Evolutionary conservation across 2,329 filamentous ascomycete species (phyloP), one percentile per base, ranked within the genome.

Genomic region (Fusarium begoniae): DNA sequence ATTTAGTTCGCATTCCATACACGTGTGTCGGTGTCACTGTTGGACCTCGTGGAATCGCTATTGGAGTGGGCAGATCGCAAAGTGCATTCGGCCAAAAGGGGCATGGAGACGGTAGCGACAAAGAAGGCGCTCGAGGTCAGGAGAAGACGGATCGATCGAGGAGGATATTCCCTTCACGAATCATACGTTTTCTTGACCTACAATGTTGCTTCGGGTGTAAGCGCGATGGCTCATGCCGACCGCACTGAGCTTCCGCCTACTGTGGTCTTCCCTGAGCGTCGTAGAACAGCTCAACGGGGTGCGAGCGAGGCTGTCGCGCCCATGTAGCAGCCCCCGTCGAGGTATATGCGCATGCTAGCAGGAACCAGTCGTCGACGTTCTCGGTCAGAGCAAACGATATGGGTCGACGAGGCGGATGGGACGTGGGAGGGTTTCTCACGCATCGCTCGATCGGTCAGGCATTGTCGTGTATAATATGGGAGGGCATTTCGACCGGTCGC

Each of bases 241-340:
- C 2, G 10, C 10, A 18, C 10, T 8, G 10, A 40, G 24, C 2
- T 28, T 8, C 10, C 7, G 24, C 5, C 32, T 9, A 6, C 1
- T 22, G 10, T 6, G 5, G 8, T 6, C 20, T 18, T n/a, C n/a
- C 11, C 2, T 3, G 3, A 28, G 2, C 10, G 20, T 22, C 24
- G 7, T 2, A 4, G 2, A 2, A 14, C 20, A 17, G 4, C 8
- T 22, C 18, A 4, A 9, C 5, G 5, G 2, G 20, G 14, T 5
- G 20, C 14, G 0, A 8, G 10, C 5, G 14, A 0, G 0, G 0
- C 10, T 28, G 0, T 6, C 8, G 4, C 24, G 10, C 20, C 20
- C 8, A n/a, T n/a, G 3, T 3, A 5, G 3, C 35, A 6, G 6
- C 9, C 4, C 1, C 17, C 17, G 1, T 35, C 12, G 9, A 1